phyloP scores from a whole-genome alignment of 2,329 filamentous ascomycete species.

The Trichoderma simmonsii region DNA sequence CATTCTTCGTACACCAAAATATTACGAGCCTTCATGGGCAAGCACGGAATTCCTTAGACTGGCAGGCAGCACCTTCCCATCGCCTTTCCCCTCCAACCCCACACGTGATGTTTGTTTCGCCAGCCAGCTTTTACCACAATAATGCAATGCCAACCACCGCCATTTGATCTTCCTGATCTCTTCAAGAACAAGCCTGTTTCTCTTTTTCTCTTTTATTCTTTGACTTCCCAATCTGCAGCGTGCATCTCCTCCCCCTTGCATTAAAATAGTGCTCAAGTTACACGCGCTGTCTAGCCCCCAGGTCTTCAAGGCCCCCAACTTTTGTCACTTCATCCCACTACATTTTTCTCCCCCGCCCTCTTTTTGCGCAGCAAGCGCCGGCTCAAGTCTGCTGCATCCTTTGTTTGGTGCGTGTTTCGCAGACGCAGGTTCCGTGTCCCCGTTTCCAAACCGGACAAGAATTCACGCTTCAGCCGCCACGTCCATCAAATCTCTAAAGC shows the following conservation, averaged over 20 bases:
- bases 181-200: neutral
- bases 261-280: neutral
- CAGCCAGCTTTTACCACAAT: neutral
- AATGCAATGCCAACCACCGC: slow-evolving; percentile 16
- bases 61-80: slow-evolving; percentile 10
- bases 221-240: neutral
- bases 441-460: neutral
- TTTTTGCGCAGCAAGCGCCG: slow-evolving; percentile 12
- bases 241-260: neutral
- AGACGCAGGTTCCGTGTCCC: slow-evolving; percentile 9
- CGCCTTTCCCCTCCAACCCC: slow-evolving; percentile 8
- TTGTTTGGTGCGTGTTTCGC: slow-evolving; percentile 9
- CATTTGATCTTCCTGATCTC: neutral
- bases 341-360: neutral
- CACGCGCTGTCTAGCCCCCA: neutral
- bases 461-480: slow-evolving; percentile 4
- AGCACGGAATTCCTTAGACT: neutral
- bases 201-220: neutral
- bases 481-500: neutral
- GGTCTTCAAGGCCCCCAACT: neutral
- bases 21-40: neutral
- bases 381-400: slow-evolving; percentile 8
- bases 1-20: neutral
- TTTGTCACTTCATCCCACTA: neutral
- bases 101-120: slow-evolving; percentile 15